phyloP scores from a whole-genome alignment of 1,284 basidiomycete genomes.

The Wallemia mellicola region DNA sequence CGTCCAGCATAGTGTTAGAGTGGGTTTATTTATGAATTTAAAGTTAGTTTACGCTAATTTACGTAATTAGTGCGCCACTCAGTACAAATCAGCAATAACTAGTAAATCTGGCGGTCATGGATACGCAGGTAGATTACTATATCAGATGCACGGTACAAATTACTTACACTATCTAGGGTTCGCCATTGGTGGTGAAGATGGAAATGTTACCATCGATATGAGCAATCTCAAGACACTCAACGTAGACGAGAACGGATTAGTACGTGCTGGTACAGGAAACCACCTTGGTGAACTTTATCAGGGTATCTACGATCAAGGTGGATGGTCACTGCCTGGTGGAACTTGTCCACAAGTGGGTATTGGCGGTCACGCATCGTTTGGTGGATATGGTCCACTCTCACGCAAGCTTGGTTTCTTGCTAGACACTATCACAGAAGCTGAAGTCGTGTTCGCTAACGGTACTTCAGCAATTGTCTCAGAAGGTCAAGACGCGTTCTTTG shows the following conservation, averaged over 20 bases:
- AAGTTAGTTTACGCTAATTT: too few relatives aligned
- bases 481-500: neutral
- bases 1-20: neutral
- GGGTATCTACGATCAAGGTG: conserved; percentile 5
- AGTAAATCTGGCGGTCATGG: neutral
- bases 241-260: neutral
- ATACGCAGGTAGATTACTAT: neutral
- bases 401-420: conserved; percentile 6
- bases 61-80: too few relatives aligned
- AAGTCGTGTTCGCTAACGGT: conserved; percentile 6
- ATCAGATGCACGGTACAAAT: neutral
- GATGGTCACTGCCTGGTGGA: conserved; percentile 5
- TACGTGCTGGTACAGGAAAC: neutral
- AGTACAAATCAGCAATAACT: neutral
- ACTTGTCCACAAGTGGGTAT: conserved; percentile 5
- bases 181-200: neutral
- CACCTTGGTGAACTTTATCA: conserved; percentile 1
- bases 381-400: conserved; percentile 7
- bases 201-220: neutral
- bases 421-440: conserved; percentile 6
- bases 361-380: conserved; percentile 7
- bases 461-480: conserved; percentile 4
- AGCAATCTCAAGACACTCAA: neutral
- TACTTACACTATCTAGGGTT: neutral
- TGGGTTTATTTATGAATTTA: too few relatives aligned